A percentile compares a stretch with the other conserved stretches of the same genome.
Evolutionary conservation across 2,329 filamentous ascomycete genomes (phyloP).

Genomic region (Huntiella moniliformis): DNA sequence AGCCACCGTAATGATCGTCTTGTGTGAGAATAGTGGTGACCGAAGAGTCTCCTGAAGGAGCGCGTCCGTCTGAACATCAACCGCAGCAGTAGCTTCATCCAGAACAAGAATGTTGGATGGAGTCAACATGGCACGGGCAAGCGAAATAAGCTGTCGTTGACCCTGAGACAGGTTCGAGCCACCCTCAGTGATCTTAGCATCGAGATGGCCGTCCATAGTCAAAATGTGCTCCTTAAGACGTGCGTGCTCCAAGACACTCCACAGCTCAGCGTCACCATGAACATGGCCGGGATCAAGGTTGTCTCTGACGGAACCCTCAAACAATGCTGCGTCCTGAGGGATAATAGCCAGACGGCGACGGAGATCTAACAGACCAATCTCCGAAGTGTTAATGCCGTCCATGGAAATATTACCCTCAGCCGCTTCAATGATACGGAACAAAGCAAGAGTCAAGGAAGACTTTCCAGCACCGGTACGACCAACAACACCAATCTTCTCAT

Average conservation of each 20-base stretch:
- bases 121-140: constrained; percentile 82
- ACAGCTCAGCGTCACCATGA: constrained; percentile 91
- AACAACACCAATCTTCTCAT: constrained; percentile 96
- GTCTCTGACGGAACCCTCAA: constrained; percentile 81
- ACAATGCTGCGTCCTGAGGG: constrained; percentile 89
- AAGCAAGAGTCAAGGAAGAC: constrained; percentile 73
- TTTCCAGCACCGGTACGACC: constrained; percentile 93
- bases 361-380: constrained; percentile 76
- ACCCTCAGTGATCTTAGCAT: constrained; percentile 83
- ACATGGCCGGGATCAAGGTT: constrained; percentile 90
- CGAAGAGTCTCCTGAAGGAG: constrained; percentile 46
- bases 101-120: constrained; percentile 94
- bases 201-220: constrained; percentile 72
- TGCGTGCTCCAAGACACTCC: constrained; percentile 90
- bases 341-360: constrained; percentile 86
- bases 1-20: constrained; percentile 95
- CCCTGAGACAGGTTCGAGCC: constrained; percentile 91
- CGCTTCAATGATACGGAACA: constrained; percentile 93
- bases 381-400: constrained; percentile 73
- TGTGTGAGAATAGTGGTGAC: constrained; percentile 57
- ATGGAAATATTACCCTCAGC: constrained; percentile 69
- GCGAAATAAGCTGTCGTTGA: constrained; percentile 81
- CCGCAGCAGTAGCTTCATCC: constrained; percentile 79
- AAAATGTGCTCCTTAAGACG: constrained; percentile 79
- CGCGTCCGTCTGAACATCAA: constrained; percentile 50